Base-by-base conservation (phyloP, 306 rosid species). In the Casuarina cunninghamiana region DNA sequence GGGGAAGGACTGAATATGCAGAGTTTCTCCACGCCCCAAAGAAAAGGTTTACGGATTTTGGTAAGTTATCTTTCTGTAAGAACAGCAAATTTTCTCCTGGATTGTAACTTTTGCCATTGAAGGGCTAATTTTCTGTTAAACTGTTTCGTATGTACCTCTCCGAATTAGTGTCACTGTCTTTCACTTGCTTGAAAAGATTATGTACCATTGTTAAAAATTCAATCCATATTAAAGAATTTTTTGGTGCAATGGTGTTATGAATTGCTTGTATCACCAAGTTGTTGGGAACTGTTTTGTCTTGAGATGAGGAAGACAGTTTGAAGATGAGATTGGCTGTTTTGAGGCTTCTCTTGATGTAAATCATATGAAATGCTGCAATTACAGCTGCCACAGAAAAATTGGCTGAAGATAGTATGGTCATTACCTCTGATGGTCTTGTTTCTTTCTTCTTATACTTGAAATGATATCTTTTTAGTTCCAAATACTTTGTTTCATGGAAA, bases 11-110 rank as follows among this genome's bases (percentile, higher is more conserved):
- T 67, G 99, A 96, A 39, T 96, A 96, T 80, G 98, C 98, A 3
- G 99, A 96, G 87, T 96, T 96, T 87, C 99, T 96, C 82, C 99
- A 96, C 83, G 76, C 90, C 26, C 96, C 98, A 2, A 90, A 90
- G 85, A 91, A 77, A 92, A 91, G 82, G 82, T 87, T 88, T 42
- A 43, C 89, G 4, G 99, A 93, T 89, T 96, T 93, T 37, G 98
- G 99, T 93, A 84, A 55, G 76, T 79, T 17, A 68, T 70, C 67
- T 81, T 81, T 57, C 61, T 41, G 32, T 71, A 15, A 3, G 60
- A 45, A 8, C 62, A 70, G 76, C 32, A 58, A 26, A 41, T n/a
- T 71, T 78, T 54, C 73, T 71, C 44, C 77, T 75, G 21, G 32
- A 69, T 32, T 55, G 8, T 60, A 62, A 71, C 69, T 13, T 69